Evolutionary conservation across 108 stramenopile genomes (phyloP).

Genomic region (Cyclotella cryptica): DNA sequence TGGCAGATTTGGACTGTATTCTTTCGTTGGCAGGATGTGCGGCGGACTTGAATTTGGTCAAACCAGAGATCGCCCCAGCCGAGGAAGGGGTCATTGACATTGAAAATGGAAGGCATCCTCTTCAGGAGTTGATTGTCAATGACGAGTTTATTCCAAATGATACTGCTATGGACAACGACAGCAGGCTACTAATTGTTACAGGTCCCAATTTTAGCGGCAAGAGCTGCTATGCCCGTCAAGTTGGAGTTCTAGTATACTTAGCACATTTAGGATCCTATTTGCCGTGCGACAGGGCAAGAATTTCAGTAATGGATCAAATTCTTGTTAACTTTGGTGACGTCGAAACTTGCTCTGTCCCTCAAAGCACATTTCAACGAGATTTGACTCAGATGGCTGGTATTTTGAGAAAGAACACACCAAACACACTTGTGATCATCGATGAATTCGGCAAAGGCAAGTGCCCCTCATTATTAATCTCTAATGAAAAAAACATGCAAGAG

Average conservation of each 20-base stretch:
- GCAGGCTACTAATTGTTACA: constrained; percentile 85
- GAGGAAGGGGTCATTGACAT: constrained; percentile 79
- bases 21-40: constrained; percentile 89
- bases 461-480: not conserved
- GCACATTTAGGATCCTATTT: constrained; percentile 94
- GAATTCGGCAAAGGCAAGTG: constrained; percentile 95
- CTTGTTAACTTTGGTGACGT: constrained; percentile 86
- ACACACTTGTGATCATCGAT: constrained; percentile 92
- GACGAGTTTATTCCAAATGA: constrained; percentile 93
- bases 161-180: constrained; percentile 63
- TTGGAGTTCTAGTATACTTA: constrained; percentile 90
- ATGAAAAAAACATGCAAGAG: not conserved
- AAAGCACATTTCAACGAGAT: constrained; percentile 94
- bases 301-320: constrained; percentile 91
- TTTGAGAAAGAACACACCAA: constrained; percentile 66
- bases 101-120: constrained; percentile 91
- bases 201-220: constrained; percentile 97
- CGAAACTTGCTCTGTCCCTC: constrained; percentile 94
- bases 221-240: constrained; percentile 90
- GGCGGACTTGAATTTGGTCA: constrained; percentile 80
- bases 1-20: constrained; percentile 91
- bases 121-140: constrained; percentile 94
- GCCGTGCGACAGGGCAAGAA: constrained; percentile 85
- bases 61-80: constrained; percentile 71
- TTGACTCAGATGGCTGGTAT: constrained; percentile 89